A percentile compares a stretch with the other conserved stretches of the same genome.
phyloP scores from a whole-genome alignment of 23 red algal species.

The Gracilariopsis chorda region DNA sequence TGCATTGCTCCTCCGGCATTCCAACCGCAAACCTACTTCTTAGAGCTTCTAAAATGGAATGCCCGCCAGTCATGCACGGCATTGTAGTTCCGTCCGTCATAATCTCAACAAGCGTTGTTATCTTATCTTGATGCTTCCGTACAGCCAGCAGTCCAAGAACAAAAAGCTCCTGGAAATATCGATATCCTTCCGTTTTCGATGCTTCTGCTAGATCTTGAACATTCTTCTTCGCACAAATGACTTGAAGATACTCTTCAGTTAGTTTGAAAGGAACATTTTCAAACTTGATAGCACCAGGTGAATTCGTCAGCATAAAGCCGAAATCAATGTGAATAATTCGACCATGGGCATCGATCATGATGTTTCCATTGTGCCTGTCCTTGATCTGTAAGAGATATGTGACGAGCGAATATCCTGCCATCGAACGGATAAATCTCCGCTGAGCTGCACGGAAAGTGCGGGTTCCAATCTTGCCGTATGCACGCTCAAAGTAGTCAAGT shows the following conservation, averaged over 20 bases:
- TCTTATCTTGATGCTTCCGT: slow-evolving; percentile 94
- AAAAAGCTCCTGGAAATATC: slow-evolving; percentile 95
- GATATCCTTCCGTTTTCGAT: slow-evolving; percentile 69
- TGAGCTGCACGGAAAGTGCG: slow-evolving; percentile 67
- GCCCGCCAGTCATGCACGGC: slow-evolving; percentile 95
- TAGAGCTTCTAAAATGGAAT: slow-evolving; percentile 84
- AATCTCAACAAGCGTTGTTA: slow-evolving; percentile 94
- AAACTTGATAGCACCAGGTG: slow-evolving; percentile 97
- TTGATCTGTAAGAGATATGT: slow-evolving; percentile 98
- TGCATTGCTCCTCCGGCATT: slow-evolving; percentile 86
- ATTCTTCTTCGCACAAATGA: slow-evolving; percentile 80
- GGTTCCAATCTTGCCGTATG: slow-evolving; percentile 72
- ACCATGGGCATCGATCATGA: slow-evolving; percentile 92
- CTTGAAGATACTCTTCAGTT: slow-evolving; percentile 88
- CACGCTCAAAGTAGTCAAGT: slow-evolving; percentile 86
- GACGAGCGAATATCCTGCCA: slow-evolving; percentile 96
- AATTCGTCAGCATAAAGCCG: slow-evolving; percentile 97
- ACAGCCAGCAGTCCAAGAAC: slow-evolving; percentile 92
- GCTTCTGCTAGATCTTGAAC: slow-evolving; percentile 60
- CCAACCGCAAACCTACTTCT: slow-evolving; percentile 83
- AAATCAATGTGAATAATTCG: slow-evolving; percentile 98
- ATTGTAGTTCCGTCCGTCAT: slow-evolving; percentile 95
- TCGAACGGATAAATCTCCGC: slow-evolving; percentile 84
- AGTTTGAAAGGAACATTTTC: slow-evolving; percentile 98
- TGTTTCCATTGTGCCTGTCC: slow-evolving; percentile 99